Percentiles rank a stretch among this genome's conserved stretches.
phyloP scores from a whole-genome alignment of 2,329 filamentous ascomycete genomes.

The Penicillium occitanis region DNA sequence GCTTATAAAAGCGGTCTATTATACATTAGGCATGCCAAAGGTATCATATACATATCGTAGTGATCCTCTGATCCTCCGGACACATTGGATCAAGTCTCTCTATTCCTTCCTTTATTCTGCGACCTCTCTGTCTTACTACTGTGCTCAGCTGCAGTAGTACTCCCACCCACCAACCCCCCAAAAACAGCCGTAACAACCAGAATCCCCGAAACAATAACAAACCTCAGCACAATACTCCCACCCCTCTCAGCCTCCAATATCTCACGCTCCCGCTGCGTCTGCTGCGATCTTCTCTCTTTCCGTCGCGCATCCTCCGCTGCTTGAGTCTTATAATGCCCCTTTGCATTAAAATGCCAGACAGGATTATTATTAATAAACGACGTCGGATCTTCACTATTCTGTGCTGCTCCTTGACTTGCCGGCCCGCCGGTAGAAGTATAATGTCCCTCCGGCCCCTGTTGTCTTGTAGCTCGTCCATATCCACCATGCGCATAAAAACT shows the following conservation, averaged over 20 bases:
- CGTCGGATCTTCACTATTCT: conserved; percentile 33
- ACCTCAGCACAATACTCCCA: conserved; percentile 34
- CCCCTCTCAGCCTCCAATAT: conserved; percentile 24
- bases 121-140: background rate
- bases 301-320: conserved; percentile 57
- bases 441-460: background rate
- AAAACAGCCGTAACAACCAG: conserved; percentile 34
- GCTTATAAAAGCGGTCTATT: background rate
- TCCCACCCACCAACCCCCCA: conserved; percentile 24
- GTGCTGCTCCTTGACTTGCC: background rate
- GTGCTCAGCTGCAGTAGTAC: background rate
- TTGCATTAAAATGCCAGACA: conserved; percentile 76
- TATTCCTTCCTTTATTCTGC: background rate
- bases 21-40: background rate
- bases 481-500: conserved; percentile 82
- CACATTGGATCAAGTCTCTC: background rate
- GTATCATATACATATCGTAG: background rate
- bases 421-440: conserved; percentile 5
- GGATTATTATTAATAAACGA: conserved; percentile 48
- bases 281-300: conserved; percentile 20
- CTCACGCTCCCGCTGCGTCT: conserved; percentile 43
- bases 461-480: conserved; percentile 56
- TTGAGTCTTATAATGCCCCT: conserved; percentile 72
- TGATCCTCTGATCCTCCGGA: background rate
- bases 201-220: conserved; percentile 42